These are phyloP conservation scores for Citropsis articulata DNA, from an alignment of 345 rosid species.

Conservation along the genomic window DNA sequence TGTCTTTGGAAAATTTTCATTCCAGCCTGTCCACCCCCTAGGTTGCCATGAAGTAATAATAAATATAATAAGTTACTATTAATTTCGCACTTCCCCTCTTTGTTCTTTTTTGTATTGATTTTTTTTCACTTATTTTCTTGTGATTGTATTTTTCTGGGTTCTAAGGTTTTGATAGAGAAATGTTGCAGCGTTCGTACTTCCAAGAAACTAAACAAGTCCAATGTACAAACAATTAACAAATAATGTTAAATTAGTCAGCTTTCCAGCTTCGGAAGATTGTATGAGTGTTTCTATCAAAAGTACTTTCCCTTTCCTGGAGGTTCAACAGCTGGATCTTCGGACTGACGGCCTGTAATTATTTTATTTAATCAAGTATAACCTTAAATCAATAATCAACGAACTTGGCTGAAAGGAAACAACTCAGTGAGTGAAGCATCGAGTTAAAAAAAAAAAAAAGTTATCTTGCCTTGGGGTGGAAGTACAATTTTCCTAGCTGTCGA, in stretches of 20 bases:
- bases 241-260: neutral
- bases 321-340: slow-evolving; percentile 15
- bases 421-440: neutral
- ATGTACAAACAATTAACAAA: neutral
- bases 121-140: neutral
- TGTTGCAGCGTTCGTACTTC: neutral
- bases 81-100: neutral
- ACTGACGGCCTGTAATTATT: neutral
- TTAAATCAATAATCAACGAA: neutral
- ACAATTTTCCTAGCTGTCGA: neutral
- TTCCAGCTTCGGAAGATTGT: neutral
- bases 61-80: neutral
- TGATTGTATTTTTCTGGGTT: neutral
- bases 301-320: neutral
- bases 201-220: neutral
- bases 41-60: neutral
- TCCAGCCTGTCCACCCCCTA: neutral
- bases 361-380: neutral
- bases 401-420: neutral
- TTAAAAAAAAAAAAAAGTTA: no score
- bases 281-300: neutral
- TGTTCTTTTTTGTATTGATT: neutral
- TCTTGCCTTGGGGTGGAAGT: neutral
- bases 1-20: neutral
- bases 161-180: no score